Evolutionary conservation across 2,329 filamentous ascomycete genomes (phyloP), one percentile per base, ranked within the genome.

Genomic region (Penicillium sp.): DNA sequence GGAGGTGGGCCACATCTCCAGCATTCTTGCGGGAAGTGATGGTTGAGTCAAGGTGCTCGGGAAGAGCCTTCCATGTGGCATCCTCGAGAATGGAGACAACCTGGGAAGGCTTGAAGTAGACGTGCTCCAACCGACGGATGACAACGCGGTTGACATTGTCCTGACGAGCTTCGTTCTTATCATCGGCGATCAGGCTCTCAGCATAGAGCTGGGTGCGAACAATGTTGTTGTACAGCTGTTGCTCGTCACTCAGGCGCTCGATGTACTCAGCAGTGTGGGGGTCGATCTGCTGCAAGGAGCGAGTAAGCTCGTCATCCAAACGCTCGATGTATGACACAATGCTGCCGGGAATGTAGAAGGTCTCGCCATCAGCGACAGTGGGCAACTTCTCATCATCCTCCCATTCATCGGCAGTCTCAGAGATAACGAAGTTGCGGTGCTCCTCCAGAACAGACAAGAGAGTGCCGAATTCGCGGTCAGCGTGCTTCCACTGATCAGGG

Each of bases 211-310:
- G 82, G 43, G 88, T 85, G 59, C 91, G 89, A 71, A 96, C 87
- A 71, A 99, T 89, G 75, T 90, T 88, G 75, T 90, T 91, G 80
- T 99, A 99, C 47, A 99, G 81, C 45, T 87, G 79, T 58, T 87
- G 88, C 79, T 99, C 94, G 66, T 99, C 94, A 50, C 89, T 88
- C 54, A 99, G 79, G 53, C 95, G 85, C 72, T 99, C 94, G 57
- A 99, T 96, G 71, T 99, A 99, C 77, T 99, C 94, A 28, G 94
- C 94, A 38, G 94, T 99, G 77, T 99, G 94, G 52, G 94, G 95
- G 72, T 99, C 94, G 68, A 99, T 96, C 75, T 87, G 89, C 76
- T 99, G 94, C 47, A 99, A 82, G n/a, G 94, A 96, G 65, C 94
- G 87, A 56, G 90, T 95, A 59, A 99, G 89, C 78, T 99, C 95